Percentiles rank a stretch among this genome's conserved stretches.
These are phyloP conservation scores for Pistacia atlantica DNA, from an alignment of 345 rosid genomes.

Conservation along the genomic window DNA sequence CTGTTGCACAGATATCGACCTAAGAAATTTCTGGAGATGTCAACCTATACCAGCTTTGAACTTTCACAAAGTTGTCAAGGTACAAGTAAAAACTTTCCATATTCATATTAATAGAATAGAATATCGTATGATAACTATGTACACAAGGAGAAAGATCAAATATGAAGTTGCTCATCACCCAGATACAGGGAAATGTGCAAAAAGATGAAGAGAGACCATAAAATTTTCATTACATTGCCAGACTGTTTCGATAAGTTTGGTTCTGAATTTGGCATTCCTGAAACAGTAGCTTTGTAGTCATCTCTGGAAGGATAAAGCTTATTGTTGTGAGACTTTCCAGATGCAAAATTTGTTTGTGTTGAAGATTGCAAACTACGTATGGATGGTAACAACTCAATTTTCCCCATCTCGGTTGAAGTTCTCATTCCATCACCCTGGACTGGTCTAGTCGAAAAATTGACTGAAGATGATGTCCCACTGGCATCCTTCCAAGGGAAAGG, in stretches of 20 bases:
- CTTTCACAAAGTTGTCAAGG: background rate
- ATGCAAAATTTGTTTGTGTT: conserved; percentile 48
- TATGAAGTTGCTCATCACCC: conserved; percentile 2
- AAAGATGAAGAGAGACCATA: conserved; percentile 1
- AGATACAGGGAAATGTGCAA: background rate
- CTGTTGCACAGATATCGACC: background rate
- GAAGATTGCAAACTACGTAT: conserved; percentile 49
- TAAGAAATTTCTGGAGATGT: background rate
- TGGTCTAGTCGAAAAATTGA: conserved; percentile 34
- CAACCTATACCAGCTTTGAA: conserved; percentile 6
- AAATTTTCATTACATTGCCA: conserved; percentile 61
- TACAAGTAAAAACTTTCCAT: background rate
- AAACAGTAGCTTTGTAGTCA: conserved; percentile 37
- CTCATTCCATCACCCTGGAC: conserved; percentile 31
- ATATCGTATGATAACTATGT: background rate
- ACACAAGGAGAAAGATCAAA: background rate
- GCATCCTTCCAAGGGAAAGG: conserved; percentile 39
- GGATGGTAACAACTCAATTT: conserved; percentile 68
- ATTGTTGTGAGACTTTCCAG: conserved; percentile 49
- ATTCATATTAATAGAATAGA: background rate
- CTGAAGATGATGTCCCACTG: conserved; percentile 31
- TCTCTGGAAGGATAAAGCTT: conserved; percentile 38
- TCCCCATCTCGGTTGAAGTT: conserved; percentile 38
- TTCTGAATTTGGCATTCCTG: conserved; percentile 48
- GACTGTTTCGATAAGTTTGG: conserved; percentile 68